These are phyloP conservation scores for Scleromitrula shiraiana DNA, from an alignment of 2,329 filamentous ascomycete genomes.

Conservation along the genomic window DNA sequence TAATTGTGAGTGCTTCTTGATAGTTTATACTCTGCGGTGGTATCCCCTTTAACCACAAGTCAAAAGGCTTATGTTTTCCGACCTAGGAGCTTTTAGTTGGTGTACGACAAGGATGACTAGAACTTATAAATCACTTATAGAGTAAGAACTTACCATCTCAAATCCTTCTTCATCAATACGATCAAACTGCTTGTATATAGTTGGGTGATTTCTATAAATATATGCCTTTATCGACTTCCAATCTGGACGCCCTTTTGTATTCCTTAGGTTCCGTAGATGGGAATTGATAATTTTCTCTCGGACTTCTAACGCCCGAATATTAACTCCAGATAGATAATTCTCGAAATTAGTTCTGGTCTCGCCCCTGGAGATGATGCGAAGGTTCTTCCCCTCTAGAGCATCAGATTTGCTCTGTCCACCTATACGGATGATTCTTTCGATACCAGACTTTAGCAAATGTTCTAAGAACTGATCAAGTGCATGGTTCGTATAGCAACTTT, in stretches of 20 bases:
- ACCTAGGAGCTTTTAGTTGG: background rate
- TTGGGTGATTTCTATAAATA: conserved; percentile 10
- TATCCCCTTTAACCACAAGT: conserved; percentile 10
- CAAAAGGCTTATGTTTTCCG: conserved; percentile 13
- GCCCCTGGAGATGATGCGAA: conserved; percentile 15
- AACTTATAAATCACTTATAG: background rate
- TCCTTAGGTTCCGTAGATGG: conserved; percentile 8
- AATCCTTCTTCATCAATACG: conserved; percentile 16
- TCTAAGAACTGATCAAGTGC: conserved; percentile 39
- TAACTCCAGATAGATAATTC: conserved; percentile 9
- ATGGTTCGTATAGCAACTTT: conserved; percentile 28
- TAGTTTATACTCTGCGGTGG: background rate
- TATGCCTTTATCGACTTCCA: conserved; percentile 12
- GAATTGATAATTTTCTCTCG: conserved; percentile 5
- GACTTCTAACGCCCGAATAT: conserved; percentile 10
- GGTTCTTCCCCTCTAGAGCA: conserved; percentile 18
- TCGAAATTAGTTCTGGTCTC: conserved; percentile 16
- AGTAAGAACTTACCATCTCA: conserved; percentile 6
- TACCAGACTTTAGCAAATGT: conserved; percentile 35
- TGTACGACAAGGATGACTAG: background rate
- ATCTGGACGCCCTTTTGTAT: conserved; percentile 7
- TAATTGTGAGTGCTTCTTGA: background rate
- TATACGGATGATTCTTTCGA: conserved; percentile 42
- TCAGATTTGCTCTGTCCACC: conserved; percentile 27
- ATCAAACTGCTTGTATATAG: conserved; percentile 16